phyloP scores from a whole-genome alignment of 805 yeast species.

The Komagataella pastoris region DNA sequence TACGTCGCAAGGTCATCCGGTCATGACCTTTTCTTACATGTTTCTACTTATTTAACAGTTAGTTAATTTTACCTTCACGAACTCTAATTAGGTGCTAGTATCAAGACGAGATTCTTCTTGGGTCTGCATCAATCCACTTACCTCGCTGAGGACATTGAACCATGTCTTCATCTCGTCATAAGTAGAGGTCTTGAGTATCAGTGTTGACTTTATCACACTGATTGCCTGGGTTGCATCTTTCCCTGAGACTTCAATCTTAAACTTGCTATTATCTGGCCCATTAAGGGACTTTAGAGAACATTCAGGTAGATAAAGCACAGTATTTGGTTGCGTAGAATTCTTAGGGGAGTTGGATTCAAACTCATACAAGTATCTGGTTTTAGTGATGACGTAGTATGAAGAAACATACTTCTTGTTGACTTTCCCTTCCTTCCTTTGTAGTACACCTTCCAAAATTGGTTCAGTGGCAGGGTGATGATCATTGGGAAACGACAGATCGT shows the following conservation, averaged over 20 bases:
- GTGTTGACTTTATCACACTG: conserved; percentile 14
- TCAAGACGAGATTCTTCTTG: conserved; percentile 4
- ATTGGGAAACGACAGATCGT: conserved; percentile 23
- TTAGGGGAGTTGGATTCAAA: conserved; percentile 28
- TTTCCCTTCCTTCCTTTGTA: conserved; percentile 29
- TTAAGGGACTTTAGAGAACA: conserved; percentile 23
- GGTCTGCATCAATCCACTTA: conserved; percentile 12
- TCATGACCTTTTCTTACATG: background rate
- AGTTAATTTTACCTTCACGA: background rate
- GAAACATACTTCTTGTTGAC: conserved; percentile 26
- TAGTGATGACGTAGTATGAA: conserved; percentile 33
- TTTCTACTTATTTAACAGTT: background rate
- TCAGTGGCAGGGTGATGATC: conserved; percentile 22
- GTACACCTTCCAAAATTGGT: conserved; percentile 34
- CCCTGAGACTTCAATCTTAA: conserved; percentile 27
- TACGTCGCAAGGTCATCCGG: background rate
- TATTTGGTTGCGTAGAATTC: conserved; percentile 29
- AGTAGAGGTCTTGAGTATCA: conserved; percentile 27
- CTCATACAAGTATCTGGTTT: conserved; percentile 28
- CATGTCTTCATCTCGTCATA: conserved; percentile 30
- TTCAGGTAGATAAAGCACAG: conserved; percentile 33
- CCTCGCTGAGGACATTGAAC: conserved; percentile 25
- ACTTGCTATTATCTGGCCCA: conserved; percentile 18
- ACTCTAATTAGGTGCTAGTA: background rate
- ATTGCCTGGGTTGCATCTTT: conserved; percentile 22